Base-by-base conservation (phyloP, 169 alveolate genomes). In the Eimeria acervulina region DNA sequence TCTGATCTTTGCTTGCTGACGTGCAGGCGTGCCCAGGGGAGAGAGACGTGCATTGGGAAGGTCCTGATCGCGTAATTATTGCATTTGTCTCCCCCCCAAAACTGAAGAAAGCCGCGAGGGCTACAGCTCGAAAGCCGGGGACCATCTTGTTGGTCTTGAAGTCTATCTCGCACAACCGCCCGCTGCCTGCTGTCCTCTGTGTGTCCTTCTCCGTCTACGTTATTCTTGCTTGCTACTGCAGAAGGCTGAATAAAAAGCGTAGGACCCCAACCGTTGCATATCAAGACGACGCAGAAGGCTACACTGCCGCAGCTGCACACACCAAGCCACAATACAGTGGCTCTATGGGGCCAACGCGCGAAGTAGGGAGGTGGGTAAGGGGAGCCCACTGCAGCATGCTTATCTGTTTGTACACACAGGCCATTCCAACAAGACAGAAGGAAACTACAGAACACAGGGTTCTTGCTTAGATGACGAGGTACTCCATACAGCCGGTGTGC, bases 91-190 rank as follows among this genome's bases (percentile, higher is more conserved):
- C 70, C 70, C 90, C 90, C 26, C 47, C 1, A 47, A 81, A 26
- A n/a, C 51, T 52, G 51, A 81, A 15, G 17, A 81, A 52, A 19
- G 72, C 90, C 90, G 90, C 90, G n/a, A 81, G 21, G 31, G 90
- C 90, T n/a, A 72, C 90, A 36, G 72, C 90, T 6, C 90, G 70
- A 33, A 81, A 52, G 51, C 90, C 87, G 2, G 36, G 87, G 59
- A 76, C 87, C 87, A 76, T 76, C 87, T 76, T 68, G 5, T 66
- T 36, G 47, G 80, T 2, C 26, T 28, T 28, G 7, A 1, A n/a
- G 44, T 68, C 47, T 31, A 68, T 68, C 3, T 17, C 74, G 74
- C 2, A 63, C 33, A n/a, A n/a, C 40, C 74, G 21, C 19, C 36
- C 74, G 10, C 17, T 21, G 7, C 33, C 36, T 31, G 80, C 23